Base-by-base conservation (phyloP, 805 yeast genomes). In the Cyberlindnera euphorbiiphila region DNA sequence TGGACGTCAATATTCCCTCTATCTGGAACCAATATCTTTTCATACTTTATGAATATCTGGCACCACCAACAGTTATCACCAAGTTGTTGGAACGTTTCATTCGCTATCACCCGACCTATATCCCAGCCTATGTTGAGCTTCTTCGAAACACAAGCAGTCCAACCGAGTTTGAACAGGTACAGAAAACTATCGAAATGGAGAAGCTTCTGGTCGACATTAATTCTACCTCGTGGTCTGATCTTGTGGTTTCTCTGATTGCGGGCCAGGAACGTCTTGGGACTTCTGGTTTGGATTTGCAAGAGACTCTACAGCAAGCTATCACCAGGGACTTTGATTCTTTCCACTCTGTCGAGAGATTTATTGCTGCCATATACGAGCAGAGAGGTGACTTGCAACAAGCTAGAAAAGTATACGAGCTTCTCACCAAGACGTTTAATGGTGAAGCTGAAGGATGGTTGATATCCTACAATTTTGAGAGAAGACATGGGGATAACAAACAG, bases 361-460 rank as follows among this genome's bases (percentile, higher is more conserved):
- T 66, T 6, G 59, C 71, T 3, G 51, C 61, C 1, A 50, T 67
- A 1, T 57, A 57, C 34, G 67, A 64, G 21, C 42, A 47, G 3
- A 26, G 59, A 5, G 65, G 53, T 1, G 58, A 60, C 17, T 12
- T 51, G 1, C 64, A 55, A 1, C 37, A 39, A 13, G 70, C 70
- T 0, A 39, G 60, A 9, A 17, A 16, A 1, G 24, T 35, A 2
- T 39, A 39, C 22, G 17, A 34, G 37, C 4, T 27, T 53, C 5
- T 44, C 64, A 34, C 68, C 1, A 37, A 46, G 4, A 46, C 41
- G 2, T 66, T 58, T 36, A 37, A 50, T 0, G 36, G 47, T 4
- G 71, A 74, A 46, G 54, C 65, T 20, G 75, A 69, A 21, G 58
- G 68, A 8, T 78, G 82, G 82, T 35, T 74, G 2, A 60, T 56